Conservation (phyloP, 352 stramenopile species). For the Elongisporangium undulatum region DNA sequence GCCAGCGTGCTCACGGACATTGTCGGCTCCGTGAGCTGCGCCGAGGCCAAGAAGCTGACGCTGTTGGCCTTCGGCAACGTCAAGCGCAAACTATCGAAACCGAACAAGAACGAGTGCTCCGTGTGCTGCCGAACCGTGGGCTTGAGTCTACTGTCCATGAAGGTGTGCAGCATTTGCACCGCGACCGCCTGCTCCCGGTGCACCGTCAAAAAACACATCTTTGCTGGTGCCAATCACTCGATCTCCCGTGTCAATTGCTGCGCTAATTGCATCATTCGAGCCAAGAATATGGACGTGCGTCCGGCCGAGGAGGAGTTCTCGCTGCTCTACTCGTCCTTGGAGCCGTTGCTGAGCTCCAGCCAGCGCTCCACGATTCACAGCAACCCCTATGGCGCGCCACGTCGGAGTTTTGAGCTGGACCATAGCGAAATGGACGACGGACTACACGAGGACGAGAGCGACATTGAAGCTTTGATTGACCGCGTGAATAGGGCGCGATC, state of each 20-base stretch:
- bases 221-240: slow-evolving; percentile 13
- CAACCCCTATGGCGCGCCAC: neutral
- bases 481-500: neutral
- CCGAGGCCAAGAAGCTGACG: slow-evolving; percentile 25
- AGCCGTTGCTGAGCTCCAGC: neutral
- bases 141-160: slow-evolving; percentile 2
- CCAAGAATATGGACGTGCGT: neutral
- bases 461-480: neutral
- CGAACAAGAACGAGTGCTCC: neutral
- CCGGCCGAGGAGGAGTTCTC: neutral
- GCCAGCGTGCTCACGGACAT: slow-evolving; percentile 14
- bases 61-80: slow-evolving; percentile 1
- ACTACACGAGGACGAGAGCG: neutral
- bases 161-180: slow-evolving; percentile 36
- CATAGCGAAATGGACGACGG: neutral
- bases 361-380: neutral
- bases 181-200: slow-evolving; percentile 36
- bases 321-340: neutral
- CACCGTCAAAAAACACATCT: slow-evolving; percentile 40
- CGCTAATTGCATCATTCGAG: neutral
- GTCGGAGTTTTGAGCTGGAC: neutral
- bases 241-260: neutral
- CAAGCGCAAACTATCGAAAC: neutral
- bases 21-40: slow-evolving; percentile 17
- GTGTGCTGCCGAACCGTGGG: neutral